Conservation (phyloP, 108 stramenopile genomes). For the Asterionellopsis glacialis region DNA sequence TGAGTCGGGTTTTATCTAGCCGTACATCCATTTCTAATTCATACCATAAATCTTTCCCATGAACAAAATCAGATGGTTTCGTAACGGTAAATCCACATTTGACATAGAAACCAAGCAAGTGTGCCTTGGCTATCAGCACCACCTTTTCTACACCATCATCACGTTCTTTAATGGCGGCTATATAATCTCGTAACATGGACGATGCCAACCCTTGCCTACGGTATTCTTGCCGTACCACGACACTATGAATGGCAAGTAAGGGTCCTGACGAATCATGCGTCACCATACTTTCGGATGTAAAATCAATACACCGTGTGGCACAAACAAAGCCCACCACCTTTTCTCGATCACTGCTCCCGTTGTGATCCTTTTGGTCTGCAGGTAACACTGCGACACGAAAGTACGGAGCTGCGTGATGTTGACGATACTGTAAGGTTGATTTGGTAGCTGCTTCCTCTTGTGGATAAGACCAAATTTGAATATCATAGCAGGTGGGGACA, state of each 20-base stretch:
- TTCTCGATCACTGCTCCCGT: neutral
- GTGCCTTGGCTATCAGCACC: conserved; percentile 64
- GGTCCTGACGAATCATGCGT: conserved; percentile 69
- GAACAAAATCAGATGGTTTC: conserved; percentile 46
- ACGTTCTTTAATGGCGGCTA: conserved; percentile 26
- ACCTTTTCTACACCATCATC: conserved; percentile 42
- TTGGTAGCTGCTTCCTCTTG: conserved; percentile 80
- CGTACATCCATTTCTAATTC: conserved; percentile 53
- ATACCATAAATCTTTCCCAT: conserved; percentile 71
- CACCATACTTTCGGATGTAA: conserved; percentile 58
- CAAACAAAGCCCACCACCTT: conserved; percentile 76
- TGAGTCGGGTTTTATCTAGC: neutral
- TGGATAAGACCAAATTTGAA: conserved; percentile 70
- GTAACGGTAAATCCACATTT: conserved; percentile 70
- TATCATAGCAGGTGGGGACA: conserved; percentile 48
- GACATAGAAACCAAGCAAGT: conserved; percentile 74
- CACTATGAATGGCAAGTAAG: conserved; percentile 83
- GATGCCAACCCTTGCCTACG: conserved; percentile 54
- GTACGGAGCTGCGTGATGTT: conserved; percentile 79
- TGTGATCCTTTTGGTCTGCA: neutral
- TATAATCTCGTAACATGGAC: conserved; percentile 61
- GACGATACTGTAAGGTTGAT: conserved; percentile 75
- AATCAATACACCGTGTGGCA: conserved; percentile 65
- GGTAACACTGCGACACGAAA: conserved; percentile 67
- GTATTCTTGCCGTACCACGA: conserved; percentile 65